Base-by-base conservation (phyloP, 140 eudicot genomes). In the Ambrosia hybrid region DNA sequence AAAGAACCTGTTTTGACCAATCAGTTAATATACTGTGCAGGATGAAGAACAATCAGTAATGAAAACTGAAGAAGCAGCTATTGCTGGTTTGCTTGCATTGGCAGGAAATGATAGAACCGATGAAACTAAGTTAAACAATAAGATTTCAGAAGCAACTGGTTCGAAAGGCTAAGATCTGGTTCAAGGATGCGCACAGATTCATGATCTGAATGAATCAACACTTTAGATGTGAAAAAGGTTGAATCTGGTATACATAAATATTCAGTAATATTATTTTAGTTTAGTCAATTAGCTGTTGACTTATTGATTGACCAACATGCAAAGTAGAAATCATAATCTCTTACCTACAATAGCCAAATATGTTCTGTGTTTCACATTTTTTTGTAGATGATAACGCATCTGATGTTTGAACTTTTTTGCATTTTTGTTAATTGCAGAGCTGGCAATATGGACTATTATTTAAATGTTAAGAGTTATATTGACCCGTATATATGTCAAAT, bases 61-160 rank as follows among this genome's bases (percentile, higher is more conserved):
- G 6, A 46, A 39, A 78, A 68, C 34, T 72, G 82, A 78, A 78
- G 69, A 72, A 78, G 82, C 65, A 65, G 78, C 70, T 13, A 37
- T 72, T 12, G 51, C 73, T 21, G 74, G 73, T 36, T 78, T 78
- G 74, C 69, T 78, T 72, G 60, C 68, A 53, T 63, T 78, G 74
- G 55, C 63, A 15, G 64, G 26, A 72, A 57, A 65, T 78, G 62
- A 65, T n/a, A 72, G 46, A 7, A 45, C 64, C n/a, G 10, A 48
- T n/a, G 69, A 72, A 38, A 36, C 57, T 78, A 72, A 78, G 4
- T 78, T 78, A 78, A 78, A 76, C 8, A 37, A 9, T 6, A 67
- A 69, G 61, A 58, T 21, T 68, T 48, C 64, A 58, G 64, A 48
- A 64, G 49, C 60, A 53, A 71, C 73, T 63, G 15, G 67, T 78